phyloP scores from a whole-genome alignment of 2,329 filamentous ascomycete genomes.

The Fusarium phyllophilum region DNA sequence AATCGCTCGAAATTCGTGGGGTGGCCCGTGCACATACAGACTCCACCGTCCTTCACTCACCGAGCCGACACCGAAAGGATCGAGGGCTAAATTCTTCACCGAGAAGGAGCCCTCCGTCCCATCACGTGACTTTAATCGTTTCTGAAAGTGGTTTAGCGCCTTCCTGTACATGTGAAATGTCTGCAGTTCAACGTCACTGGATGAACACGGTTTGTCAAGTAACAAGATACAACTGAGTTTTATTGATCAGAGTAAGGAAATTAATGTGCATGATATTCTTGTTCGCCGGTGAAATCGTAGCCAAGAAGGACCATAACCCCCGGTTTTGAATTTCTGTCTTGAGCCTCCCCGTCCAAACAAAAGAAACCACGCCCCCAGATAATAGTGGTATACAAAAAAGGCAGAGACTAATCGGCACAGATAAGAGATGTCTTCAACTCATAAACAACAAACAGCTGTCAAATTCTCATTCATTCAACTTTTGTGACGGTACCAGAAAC shows the following conservation, averaged over 20 bases:
- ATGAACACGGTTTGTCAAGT: neutral
- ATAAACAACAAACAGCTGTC: constrained; percentile 28
- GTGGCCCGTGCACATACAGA: constrained; percentile 38
- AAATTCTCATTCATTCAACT: constrained; percentile 52
- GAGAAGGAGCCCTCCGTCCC: neutral
- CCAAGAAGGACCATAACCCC: constrained; percentile 44
- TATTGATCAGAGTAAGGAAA: constrained; percentile 38
- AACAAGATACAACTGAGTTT: constrained; percentile 3
- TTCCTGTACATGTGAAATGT: neutral
- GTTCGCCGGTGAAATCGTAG: constrained; percentile 44
- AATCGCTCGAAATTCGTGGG: constrained; percentile 42
- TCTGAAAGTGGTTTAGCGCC: neutral
- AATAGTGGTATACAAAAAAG: constrained; percentile 40
- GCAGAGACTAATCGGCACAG: constrained; percentile 36
- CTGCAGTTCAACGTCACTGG: neutral
- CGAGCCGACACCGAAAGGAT: constrained; percentile 10
- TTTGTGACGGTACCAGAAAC: constrained; percentile 54
- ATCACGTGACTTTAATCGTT: constrained; percentile 2
- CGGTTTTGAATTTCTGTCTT: constrained; percentile 35
- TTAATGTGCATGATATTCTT: constrained; percentile 41
- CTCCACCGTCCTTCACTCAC: constrained; percentile 12
- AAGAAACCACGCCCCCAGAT: constrained; percentile 32
- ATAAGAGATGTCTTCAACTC: constrained; percentile 40
- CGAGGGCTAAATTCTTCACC: constrained; percentile 1
- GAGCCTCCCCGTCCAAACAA: constrained; percentile 34